phyloP scores from a whole-genome alignment of 2,329 filamentous ascomycete genomes.

The Nakataea oryzae region DNA sequence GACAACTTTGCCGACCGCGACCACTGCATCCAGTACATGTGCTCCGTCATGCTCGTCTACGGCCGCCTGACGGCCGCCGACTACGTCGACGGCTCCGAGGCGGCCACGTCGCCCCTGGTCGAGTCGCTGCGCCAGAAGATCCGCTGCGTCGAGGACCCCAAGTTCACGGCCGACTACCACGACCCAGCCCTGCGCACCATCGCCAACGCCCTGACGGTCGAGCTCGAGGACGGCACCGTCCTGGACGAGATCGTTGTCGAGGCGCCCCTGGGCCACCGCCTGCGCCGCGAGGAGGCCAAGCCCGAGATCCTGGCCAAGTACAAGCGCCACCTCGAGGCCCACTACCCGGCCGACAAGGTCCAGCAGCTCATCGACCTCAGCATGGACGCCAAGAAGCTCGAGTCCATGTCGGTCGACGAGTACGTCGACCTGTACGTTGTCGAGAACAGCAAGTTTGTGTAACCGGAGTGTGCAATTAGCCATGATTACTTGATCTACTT shows the following conservation, averaged over 20 bases:
- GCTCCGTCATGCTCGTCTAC: slow-evolving; percentile 88
- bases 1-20: slow-evolving; percentile 99
- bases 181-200: slow-evolving; percentile 89
- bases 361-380: slow-evolving; percentile 75
- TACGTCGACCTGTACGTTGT: slow-evolving; percentile 77
- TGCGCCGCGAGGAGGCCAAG: slow-evolving; percentile 92
- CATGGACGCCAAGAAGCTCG: slow-evolving; percentile 63
- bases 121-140: slow-evolving; percentile 91
- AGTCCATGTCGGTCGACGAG: slow-evolving; percentile 76
- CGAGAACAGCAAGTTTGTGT: slow-evolving; percentile 51
- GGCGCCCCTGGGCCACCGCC: slow-evolving; percentile 85
- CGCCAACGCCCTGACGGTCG: slow-evolving; percentile 91
- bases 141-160: slow-evolving; percentile 88
- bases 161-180: slow-evolving; percentile 94
- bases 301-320: slow-evolving; percentile 94
- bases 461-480: no score
- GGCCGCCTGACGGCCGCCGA: slow-evolving; percentile 88
- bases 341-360: slow-evolving; percentile 68
- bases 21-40: slow-evolving; percentile 99
- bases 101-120: slow-evolving; percentile 78
- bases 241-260: slow-evolving; percentile 87
- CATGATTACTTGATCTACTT: not conserved
- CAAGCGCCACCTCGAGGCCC: slow-evolving; percentile 79
- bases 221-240: slow-evolving; percentile 85
- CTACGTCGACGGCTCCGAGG: slow-evolving; percentile 87